Evolutionary conservation across 352 stramenopile species (phyloP).

Genomic region (Pseudoperonospora humuli): DNA sequence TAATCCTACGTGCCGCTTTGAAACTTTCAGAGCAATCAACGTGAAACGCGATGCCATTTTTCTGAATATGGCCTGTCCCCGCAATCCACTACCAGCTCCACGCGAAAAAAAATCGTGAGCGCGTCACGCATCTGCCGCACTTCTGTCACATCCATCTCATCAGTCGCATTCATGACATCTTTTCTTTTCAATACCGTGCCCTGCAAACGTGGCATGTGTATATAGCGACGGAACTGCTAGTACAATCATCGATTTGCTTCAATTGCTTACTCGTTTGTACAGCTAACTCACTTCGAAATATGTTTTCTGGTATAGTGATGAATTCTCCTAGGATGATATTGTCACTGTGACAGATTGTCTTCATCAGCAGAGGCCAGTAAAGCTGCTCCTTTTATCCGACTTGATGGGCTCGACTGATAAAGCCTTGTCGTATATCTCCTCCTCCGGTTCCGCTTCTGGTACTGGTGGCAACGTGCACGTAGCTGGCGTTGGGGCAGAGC

Average conservation of each 20-base stretch:
- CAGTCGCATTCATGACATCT: too few species aligned
- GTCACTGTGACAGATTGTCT: conserved; percentile 10
- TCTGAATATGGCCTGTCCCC: too few species aligned
- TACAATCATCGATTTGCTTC: conserved; percentile 4
- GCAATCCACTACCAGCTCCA: too few species aligned
- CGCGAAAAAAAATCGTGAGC: too few species aligned
- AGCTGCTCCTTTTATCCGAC: conserved; percentile 21
- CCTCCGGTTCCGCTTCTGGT: conserved; percentile 17
- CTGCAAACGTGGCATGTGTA: too few species aligned
- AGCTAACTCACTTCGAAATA: conserved; percentile 7
- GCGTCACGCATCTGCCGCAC: too few species aligned
- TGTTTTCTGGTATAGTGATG: background rate
- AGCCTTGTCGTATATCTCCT: conserved; percentile 14
- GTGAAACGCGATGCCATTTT: too few species aligned
- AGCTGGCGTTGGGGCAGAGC: conserved; percentile 9
- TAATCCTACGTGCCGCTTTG: too few species aligned
- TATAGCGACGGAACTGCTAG: too few species aligned
- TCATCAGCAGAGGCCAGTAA: conserved; percentile 15
- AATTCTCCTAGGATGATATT: background rate
- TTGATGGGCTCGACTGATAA: conserved; percentile 2
- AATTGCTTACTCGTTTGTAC: conserved; percentile 1
- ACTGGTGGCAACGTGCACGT: conserved; percentile 13
- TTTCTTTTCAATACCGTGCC: too few species aligned
- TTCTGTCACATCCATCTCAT: too few species aligned
- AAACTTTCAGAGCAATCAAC: too few species aligned